A percentile compares a stretch with the other conserved stretches of the same genome.
These are phyloP conservation scores for Daldinia sp. DNA, from an alignment of 2,329 filamentous ascomycete species.

Conservation along the genomic window DNA sequence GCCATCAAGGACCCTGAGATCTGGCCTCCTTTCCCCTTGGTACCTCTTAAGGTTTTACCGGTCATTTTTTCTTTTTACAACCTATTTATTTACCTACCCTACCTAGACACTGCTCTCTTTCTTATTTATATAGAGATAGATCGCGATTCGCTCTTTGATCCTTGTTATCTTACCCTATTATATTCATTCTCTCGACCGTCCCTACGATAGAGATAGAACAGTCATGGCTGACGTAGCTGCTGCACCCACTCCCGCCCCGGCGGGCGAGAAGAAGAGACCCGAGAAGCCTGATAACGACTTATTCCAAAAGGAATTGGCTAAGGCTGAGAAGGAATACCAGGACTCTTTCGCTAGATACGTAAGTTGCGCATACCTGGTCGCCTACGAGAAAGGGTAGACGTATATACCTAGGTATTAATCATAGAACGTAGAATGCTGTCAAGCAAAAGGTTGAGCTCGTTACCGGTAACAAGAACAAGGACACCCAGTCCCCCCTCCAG, in stretches of 20 bases:
- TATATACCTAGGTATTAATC: conserved; percentile 26
- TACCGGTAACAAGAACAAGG: conserved; percentile 75
- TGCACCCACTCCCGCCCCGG: conserved; percentile 56
- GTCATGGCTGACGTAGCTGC: conserved; percentile 59
- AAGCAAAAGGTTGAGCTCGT: conserved; percentile 89
- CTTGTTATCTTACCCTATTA: conserved; percentile 20
- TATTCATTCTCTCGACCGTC: conserved; percentile 23
- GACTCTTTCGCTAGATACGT: conserved; percentile 70
- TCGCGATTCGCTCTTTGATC: conserved; percentile 22
- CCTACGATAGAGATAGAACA: conserved; percentile 13
- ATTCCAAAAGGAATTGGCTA: conserved; percentile 80
- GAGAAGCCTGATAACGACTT: conserved; percentile 86
- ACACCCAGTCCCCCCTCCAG: conserved; percentile 79
- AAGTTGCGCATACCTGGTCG: conserved; percentile 30
- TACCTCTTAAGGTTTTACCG: conserved; percentile 16
- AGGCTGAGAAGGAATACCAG: conserved; percentile 87
- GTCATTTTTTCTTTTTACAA: conserved; percentile 18
- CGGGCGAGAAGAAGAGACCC: conserved; percentile 66
- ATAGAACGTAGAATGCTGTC: conserved; percentile 74
- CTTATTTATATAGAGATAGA: conserved; percentile 21
- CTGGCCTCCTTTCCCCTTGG: conserved; percentile 38
- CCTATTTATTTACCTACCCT: conserved; percentile 4
- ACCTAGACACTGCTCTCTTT: conserved; percentile 16
- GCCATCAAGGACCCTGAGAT: conserved; percentile 42
- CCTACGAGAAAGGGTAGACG: neutral